Evolutionary conservation across 768 basidiomycete genomes (phyloP).

Genomic region (Psilocybe subaeruginosa): DNA sequence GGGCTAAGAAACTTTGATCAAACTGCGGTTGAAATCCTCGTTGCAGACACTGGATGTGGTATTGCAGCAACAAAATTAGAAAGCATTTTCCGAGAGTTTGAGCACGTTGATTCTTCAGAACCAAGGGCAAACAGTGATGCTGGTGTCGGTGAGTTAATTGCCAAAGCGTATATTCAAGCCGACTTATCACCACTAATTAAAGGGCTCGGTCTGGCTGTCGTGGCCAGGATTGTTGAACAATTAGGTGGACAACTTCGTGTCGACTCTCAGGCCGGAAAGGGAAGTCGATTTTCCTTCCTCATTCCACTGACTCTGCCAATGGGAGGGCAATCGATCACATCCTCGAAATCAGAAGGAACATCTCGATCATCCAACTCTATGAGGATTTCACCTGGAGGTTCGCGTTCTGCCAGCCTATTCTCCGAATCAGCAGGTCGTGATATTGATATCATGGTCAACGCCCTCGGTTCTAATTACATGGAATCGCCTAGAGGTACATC

Average conservation of each 20-base stretch:
- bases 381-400: constrained; percentile 18
- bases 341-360: constrained; percentile 5
- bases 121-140: constrained; percentile 35
- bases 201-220: constrained; percentile 80
- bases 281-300: constrained; percentile 74
- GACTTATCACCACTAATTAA: background rate
- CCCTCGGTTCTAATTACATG: constrained; percentile 42
- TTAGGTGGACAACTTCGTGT: constrained; percentile 80
- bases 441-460: constrained; percentile 53
- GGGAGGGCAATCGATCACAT: constrained; percentile 1
- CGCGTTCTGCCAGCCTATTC: constrained; percentile 26
- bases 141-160: constrained; percentile 47
- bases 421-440: constrained; percentile 30
- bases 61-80: constrained; percentile 69
- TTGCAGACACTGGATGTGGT: constrained; percentile 75
- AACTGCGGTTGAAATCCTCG: constrained; percentile 67
- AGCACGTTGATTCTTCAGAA: constrained; percentile 66
- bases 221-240: constrained; percentile 79
- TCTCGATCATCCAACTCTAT: constrained; percentile 26
- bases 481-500: constrained; percentile 7
- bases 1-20: constrained; percentile 48
- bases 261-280: constrained; percentile 67
- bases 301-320: constrained; percentile 59
- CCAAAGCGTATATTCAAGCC: background rate
- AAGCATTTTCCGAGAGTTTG: constrained; percentile 79